Evolutionary conservation across 768 basidiomycete genomes (phyloP).

Genomic region (Mycena latifolia): DNA sequence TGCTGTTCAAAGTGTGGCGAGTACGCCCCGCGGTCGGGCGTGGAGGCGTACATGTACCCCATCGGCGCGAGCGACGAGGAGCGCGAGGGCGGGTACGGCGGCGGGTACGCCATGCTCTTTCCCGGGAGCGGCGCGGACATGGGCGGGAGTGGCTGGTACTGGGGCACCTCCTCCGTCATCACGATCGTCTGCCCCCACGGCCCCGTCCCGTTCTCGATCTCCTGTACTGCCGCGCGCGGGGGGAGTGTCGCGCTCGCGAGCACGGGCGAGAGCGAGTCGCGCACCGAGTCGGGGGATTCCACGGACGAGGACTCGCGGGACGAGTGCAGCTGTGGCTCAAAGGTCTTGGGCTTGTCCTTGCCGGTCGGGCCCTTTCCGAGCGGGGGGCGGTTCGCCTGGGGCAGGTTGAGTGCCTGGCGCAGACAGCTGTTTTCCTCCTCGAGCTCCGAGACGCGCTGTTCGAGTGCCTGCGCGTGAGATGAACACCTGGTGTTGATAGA

Average conservation of each 20-base stretch:
- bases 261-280: constrained; percentile 75
- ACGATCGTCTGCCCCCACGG: constrained; percentile 70
- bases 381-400: constrained; percentile 76
- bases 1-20: constrained; percentile 19
- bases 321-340: constrained; percentile 52
- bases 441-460: constrained; percentile 83
- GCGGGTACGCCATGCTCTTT: constrained; percentile 27
- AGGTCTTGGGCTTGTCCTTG: constrained; percentile 79
- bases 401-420: constrained; percentile 77
- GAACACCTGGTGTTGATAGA: constrained; percentile 9
- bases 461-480: constrained; percentile 69
- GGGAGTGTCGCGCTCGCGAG: constrained; percentile 64
- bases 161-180: constrained; percentile 56
- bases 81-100: constrained; percentile 27
- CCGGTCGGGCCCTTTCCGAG: constrained; percentile 91
- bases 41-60: constrained; percentile 30
- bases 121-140: constrained; percentile 62
- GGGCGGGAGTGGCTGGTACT: constrained; percentile 59
- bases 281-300: constrained; percentile 63
- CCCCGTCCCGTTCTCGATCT: constrained; percentile 55
- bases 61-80: constrained; percentile 31
- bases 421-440: constrained; percentile 87
- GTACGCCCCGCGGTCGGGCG: constrained; percentile 2
- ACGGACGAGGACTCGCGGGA: constrained; percentile 58
- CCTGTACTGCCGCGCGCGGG: constrained; percentile 55